These are phyloP conservation scores for Rehmannia glutinosa DNA, from an alignment of 257 asterid genomes.

Conservation along the genomic window DNA sequence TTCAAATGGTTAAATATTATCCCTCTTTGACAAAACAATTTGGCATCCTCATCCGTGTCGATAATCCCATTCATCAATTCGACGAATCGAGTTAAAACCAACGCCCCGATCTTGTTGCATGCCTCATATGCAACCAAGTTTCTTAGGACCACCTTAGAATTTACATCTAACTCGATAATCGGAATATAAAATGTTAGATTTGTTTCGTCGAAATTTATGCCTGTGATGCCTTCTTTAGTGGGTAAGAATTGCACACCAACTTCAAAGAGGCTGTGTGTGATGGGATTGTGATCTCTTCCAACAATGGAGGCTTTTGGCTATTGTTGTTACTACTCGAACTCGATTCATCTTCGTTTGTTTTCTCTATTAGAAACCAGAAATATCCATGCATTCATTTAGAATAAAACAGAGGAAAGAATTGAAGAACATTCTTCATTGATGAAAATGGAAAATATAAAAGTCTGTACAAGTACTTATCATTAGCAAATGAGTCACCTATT, in stretches of 20 bases:
- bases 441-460: no score
- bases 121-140: constrained; percentile 57
- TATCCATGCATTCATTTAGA: no score
- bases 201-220: constrained; percentile 21
- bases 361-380: no score
- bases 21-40: constrained; percentile 39
- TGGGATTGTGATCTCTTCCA: constrained; percentile 19
- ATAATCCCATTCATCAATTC: constrained; percentile 56
- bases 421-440: no score
- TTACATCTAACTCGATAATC: constrained; percentile 15
- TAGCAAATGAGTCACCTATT: no score
- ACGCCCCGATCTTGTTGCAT: constrained; percentile 28
- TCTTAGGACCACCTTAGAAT: constrained; percentile 28
- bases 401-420: no score
- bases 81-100: constrained; percentile 38
- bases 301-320: constrained; percentile 27
- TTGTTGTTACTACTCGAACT: neutral
- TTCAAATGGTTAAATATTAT: constrained; percentile 42
- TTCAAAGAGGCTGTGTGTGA: neutral
- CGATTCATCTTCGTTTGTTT: neutral
- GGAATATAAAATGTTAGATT: constrained; percentile 18
- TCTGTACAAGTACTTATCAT: no score
- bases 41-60: constrained; percentile 43
- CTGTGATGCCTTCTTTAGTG: constrained; percentile 17
- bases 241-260: constrained; percentile 31